Evolutionary conservation across 208 protist genomes (phyloP).

Genomic region (Endotrypanum monterogeii): DNA sequence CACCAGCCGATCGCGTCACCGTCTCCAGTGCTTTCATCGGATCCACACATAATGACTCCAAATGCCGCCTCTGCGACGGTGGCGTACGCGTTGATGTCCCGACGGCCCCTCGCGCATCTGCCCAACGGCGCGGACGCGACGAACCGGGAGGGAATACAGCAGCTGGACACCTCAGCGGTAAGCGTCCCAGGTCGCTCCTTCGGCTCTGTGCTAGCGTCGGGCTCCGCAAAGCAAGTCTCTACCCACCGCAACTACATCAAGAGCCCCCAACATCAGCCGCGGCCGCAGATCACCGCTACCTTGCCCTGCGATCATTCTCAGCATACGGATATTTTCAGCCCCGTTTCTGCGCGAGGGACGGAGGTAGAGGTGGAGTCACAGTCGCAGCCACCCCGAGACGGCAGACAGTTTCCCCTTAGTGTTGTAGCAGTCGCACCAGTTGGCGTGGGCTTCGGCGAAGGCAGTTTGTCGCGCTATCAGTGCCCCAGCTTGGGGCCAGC

Average conservation of each 20-base stretch:
- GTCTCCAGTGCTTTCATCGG: not conserved
- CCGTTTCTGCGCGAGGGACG: conserved; percentile 9
- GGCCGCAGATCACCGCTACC: not conserved
- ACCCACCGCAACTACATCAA: not conserved
- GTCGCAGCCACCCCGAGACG: not conserved
- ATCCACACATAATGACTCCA: not conserved
- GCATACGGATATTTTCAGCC: conserved; percentile 13
- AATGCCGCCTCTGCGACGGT: not conserved
- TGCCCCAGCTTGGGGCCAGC: not conserved
- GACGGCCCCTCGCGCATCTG: not conserved
- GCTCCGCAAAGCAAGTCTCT: conserved; percentile 2
- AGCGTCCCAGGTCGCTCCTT: not conserved
- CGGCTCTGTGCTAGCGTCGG: not conserved
- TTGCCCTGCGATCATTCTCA: not conserved
- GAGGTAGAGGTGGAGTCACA: not conserved
- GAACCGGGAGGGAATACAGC: not conserved
- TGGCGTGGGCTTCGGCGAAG: not conserved
- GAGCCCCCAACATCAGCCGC: not conserved
- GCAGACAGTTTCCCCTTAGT: conserved; percentile 2
- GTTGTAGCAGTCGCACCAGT: not conserved
- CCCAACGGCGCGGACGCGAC: not conserved
- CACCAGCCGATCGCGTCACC: conserved; percentile 4
- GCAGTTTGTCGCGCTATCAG: not conserved
- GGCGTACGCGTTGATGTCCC: conserved; percentile 10
- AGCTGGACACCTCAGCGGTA: not conserved